These are phyloP conservation scores for Xerocomus nothofagi DNA, from an alignment of 1,284 basidiomycete species.

Conservation along the genomic window DNA sequence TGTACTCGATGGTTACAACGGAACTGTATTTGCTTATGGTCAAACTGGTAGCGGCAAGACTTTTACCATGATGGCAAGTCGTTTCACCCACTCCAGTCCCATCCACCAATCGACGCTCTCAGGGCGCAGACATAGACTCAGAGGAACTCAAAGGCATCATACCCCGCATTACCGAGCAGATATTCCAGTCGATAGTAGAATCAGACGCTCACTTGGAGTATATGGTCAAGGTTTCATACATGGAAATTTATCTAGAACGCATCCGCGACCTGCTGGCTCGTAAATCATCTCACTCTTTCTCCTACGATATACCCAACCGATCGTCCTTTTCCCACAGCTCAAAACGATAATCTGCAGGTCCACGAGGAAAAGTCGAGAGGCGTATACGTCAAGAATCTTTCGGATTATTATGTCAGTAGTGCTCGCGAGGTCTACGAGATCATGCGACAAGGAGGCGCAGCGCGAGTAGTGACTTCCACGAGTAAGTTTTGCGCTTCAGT, in stretches of 20 bases:
- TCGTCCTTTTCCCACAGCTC: constrained; percentile 54
- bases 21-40: constrained; percentile 97
- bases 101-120: constrained; percentile 15
- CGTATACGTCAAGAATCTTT: constrained; percentile 97
- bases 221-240: constrained; percentile 99
- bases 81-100: constrained; percentile 5
- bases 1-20: constrained; percentile 98
- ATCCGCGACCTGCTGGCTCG: constrained; percentile 96
- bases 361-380: constrained; percentile 98
- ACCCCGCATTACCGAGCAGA: constrained; percentile 98
- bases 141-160: constrained; percentile 93
- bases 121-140: constrained; percentile 98
- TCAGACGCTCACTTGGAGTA: constrained; percentile 97
- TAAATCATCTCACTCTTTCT: constrained; percentile 47
- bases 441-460: constrained; percentile 93
- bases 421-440: constrained; percentile 98
- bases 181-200: constrained; percentile 96
- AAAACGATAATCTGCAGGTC: constrained; percentile 98
- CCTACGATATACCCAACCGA: neutral
- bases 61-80: constrained; percentile 92
- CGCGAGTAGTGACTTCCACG: constrained; percentile 92
- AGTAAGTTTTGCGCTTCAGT: constrained; percentile 54
- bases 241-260: constrained; percentile 99
- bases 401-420: constrained; percentile 97
- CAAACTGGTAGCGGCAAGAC: constrained; percentile 98